These are phyloP conservation scores for Elongisporangium undulatum DNA, from an alignment of 352 stramenopile species.

Conservation along the genomic window DNA sequence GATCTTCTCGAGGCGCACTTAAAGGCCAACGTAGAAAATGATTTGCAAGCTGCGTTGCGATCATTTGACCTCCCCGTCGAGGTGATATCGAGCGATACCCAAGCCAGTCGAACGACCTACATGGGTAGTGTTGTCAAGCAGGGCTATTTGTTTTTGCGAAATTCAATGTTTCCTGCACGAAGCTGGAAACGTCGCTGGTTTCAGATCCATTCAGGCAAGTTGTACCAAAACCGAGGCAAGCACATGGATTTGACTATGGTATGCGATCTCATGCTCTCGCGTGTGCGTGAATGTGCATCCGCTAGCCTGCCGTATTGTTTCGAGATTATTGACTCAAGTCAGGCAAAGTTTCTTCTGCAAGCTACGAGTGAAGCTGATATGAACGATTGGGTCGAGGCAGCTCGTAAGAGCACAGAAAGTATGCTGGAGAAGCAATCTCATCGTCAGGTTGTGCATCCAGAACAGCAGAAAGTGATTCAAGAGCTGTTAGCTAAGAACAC, in stretches of 20 bases:
- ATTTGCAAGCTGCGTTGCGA: conserved; percentile 15
- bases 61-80: conserved; percentile 69
- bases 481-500: conserved; percentile 54
- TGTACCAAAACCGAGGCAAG: conserved; percentile 79
- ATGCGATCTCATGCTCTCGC: conserved; percentile 79
- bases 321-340: conserved; percentile 81
- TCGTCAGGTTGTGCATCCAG: conserved; percentile 75
- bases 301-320: conserved; percentile 69
- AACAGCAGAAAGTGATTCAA: conserved; percentile 67
- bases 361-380: conserved; percentile 70
- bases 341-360: conserved; percentile 73
- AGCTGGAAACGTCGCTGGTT: conserved; percentile 88
- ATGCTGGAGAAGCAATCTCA: conserved; percentile 83
- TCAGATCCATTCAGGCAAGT: conserved; percentile 82
- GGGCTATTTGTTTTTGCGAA: conserved; percentile 84
- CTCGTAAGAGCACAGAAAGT: conserved; percentile 71
- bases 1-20: conserved; percentile 55
- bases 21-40: conserved; percentile 38
- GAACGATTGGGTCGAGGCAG: conserved; percentile 78
- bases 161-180: conserved; percentile 72
- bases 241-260: conserved; percentile 75
- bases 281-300: conserved; percentile 51
- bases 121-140: conserved; percentile 56
- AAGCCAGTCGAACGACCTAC: conserved; percentile 36
- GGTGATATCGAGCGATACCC: conserved; percentile 69